A percentile compares a stretch with the other conserved stretches of the same genome.
phyloP scores from a whole-genome alignment of 1,284 basidiomycete genomes.

The Tranzscheliella williamsii region DNA sequence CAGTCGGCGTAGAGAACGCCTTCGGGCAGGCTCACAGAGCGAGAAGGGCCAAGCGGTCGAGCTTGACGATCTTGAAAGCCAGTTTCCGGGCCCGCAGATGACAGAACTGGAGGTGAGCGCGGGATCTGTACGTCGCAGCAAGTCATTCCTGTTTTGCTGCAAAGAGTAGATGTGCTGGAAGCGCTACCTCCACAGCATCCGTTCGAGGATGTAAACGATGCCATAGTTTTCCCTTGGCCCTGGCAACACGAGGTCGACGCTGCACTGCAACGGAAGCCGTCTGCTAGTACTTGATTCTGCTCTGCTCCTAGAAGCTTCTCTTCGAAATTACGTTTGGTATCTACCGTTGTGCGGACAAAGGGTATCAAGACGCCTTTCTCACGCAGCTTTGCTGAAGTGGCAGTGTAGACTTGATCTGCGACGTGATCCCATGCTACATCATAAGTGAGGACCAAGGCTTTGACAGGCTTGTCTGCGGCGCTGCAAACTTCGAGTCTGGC shows the following conservation, averaged over 20 bases:
- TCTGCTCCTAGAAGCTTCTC: conserved; percentile 32
- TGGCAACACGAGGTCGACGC: not conserved
- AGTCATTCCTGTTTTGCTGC: no score
- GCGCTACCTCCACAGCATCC: not conserved
- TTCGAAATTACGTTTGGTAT: conserved; percentile 41
- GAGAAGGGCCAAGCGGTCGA: conserved; percentile 38
- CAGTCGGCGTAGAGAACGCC: conserved; percentile 22
- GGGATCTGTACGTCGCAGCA: no score
- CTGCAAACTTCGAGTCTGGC: conserved; percentile 7
- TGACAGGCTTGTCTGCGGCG: conserved; percentile 9
- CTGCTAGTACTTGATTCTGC: not conserved
- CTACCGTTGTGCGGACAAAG: conserved; percentile 38
- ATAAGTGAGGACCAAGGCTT: conserved; percentile 69
- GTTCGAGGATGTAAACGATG: not conserved
- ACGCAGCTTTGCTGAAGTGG: conserved; percentile 62
- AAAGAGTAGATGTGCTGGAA: not conserved
- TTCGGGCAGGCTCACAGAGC: conserved; percentile 13
- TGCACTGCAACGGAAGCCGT: not conserved
- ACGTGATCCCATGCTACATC: conserved; percentile 76
- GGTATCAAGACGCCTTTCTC: conserved; percentile 18
- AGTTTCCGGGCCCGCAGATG: conserved; percentile 20
- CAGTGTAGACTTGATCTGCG: conserved; percentile 21
- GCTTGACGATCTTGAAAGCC: conserved; percentile 45
- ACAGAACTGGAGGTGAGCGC: no score
- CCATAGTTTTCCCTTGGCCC: conserved; percentile 1